These are phyloP conservation scores for Polychaeton citri DNA, from an alignment of 2,329 filamentous ascomycete species.

Conservation along the genomic window DNA sequence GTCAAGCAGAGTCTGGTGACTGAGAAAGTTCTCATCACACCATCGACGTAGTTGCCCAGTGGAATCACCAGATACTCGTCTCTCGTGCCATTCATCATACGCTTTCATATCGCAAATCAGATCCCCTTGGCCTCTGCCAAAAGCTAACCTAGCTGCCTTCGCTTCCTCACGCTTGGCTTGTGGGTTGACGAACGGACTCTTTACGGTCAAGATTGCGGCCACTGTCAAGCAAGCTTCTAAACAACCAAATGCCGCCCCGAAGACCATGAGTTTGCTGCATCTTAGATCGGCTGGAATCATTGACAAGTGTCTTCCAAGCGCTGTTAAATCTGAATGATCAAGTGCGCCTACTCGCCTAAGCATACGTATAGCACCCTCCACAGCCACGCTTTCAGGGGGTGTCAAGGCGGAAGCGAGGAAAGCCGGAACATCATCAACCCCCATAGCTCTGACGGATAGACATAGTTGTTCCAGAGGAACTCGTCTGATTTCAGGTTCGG, in stretches of 20 bases:
- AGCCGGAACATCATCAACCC: constrained; percentile 62
- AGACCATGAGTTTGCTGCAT: constrained; percentile 89
- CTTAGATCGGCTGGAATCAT: constrained; percentile 89
- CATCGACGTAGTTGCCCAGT: constrained; percentile 55
- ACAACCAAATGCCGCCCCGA: constrained; percentile 85
- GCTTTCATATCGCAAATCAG: constrained; percentile 76
- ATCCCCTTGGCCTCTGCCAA: constrained; percentile 68
- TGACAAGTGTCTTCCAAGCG: constrained; percentile 81
- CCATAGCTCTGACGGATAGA: constrained; percentile 90
- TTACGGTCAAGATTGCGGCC: constrained; percentile 80
- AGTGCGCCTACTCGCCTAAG: constrained; percentile 78
- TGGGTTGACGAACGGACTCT: constrained; percentile 75
- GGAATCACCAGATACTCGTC: constrained; percentile 42
- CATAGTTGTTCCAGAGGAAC: constrained; percentile 92
- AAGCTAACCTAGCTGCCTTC: constrained; percentile 60
- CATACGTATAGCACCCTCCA: constrained; percentile 70
- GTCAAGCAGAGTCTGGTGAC: constrained; percentile 69
- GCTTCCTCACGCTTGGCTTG: constrained; percentile 72
- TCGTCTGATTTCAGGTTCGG: constrained; percentile 84
- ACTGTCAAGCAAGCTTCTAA: constrained; percentile 80
- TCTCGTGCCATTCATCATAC: constrained; percentile 68
- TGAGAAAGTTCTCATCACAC: constrained; percentile 78
- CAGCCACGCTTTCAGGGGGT: constrained; percentile 71
- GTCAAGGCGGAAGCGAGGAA: constrained; percentile 83
- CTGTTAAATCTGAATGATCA: constrained; percentile 74